These are phyloP conservation scores for Daldinia childiae DNA, from an alignment of 495 filamentous ascomycete species.

Conservation along the genomic window DNA sequence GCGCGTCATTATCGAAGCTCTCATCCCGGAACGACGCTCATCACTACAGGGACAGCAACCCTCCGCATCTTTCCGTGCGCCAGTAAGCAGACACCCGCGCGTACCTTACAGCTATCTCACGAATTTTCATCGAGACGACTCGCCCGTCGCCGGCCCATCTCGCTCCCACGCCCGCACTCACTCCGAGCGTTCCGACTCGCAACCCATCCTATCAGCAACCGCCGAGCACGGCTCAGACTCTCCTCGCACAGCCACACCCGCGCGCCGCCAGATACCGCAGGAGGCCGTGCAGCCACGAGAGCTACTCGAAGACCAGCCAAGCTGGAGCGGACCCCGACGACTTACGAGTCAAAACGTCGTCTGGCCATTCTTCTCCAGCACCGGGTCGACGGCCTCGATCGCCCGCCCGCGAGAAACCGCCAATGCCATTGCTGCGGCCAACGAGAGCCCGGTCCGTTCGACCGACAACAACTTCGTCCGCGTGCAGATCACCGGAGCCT, in stretches of 20 bases:
- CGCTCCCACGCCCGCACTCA: background rate
- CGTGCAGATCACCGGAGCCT: background rate
- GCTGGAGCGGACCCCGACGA: background rate
- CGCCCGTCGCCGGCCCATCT: background rate
- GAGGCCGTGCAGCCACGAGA: background rate
- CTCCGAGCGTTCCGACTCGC: background rate
- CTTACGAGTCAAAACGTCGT: background rate
- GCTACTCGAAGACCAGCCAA: background rate
- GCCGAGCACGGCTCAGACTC: background rate
- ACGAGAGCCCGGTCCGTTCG: background rate
- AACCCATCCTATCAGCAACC: background rate
- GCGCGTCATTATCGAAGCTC: background rate
- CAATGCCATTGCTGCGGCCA: background rate
- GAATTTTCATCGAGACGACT: background rate
- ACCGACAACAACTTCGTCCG: conserved; percentile 9
- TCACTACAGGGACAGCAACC: conserved; percentile 1
- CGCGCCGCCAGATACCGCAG: background rate
- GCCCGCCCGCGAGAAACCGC: background rate
- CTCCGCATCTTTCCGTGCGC: background rate
- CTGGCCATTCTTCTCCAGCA: background rate
- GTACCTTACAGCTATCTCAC: no score
- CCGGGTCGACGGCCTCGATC: background rate
- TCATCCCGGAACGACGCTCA: conserved; percentile 17
- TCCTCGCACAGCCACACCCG: background rate
- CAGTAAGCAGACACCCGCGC: background rate